Evolutionary conservation across 257 asterid genomes (phyloP).

Genomic region (Plantago elongata): DNA sequence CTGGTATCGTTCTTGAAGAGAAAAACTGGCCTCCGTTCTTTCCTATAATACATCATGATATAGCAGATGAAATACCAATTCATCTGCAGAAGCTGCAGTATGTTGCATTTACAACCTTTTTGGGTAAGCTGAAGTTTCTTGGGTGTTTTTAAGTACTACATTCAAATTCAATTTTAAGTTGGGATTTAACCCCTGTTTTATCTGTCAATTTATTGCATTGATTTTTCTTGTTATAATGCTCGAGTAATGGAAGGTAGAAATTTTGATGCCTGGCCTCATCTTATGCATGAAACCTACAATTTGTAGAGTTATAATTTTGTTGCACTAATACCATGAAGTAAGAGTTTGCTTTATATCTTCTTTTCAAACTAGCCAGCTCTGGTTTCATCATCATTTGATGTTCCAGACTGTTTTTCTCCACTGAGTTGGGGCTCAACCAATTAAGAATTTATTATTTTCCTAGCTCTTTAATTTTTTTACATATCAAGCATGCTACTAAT

Average conservation of each 20-base stretch:
- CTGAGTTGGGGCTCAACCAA: not conserved
- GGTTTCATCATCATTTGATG: constrained; percentile 5
- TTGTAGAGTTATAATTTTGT: not conserved
- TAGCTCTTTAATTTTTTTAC: constrained; percentile 1
- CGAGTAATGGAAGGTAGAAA: not conserved
- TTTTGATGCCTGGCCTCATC: constrained; percentile 1
- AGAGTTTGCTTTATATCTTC: constrained; percentile 3
- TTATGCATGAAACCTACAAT: constrained; percentile 1
- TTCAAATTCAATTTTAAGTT: not conserved
- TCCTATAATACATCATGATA: constrained; percentile 26
- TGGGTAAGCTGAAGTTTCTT: constrained; percentile 8
- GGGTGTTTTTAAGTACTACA: not conserved
- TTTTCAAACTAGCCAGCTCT: constrained; percentile 1
- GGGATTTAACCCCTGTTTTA: not conserved
- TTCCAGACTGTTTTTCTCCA: not conserved
- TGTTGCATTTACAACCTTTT: constrained; percentile 24
- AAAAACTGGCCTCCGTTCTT: constrained; percentile 23
- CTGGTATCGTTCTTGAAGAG: constrained; percentile 50
- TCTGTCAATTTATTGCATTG: not conserved
- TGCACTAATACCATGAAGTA: not conserved
- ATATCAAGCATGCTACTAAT: constrained; percentile 18
- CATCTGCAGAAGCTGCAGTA: constrained; percentile 29
- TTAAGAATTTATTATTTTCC: not conserved
- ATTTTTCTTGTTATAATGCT: not conserved
- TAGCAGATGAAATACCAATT: constrained; percentile 22